phyloP scores from a whole-genome alignment of 768 basidiomycete species.

The Rhizopogon sp. region DNA sequence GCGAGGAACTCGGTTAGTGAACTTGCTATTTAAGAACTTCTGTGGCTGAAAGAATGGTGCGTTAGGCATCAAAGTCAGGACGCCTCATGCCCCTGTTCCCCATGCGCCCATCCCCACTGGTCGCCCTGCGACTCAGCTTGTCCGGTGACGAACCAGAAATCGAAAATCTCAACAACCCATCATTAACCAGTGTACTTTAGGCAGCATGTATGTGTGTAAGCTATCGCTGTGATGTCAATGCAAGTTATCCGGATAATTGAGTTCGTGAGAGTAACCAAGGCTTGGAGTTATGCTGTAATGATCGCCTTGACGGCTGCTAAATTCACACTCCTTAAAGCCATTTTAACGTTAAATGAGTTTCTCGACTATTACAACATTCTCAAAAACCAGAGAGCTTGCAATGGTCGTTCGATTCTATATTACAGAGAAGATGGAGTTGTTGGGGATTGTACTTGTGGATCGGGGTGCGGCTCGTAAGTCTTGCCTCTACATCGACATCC shows the following conservation, averaged over 20 bases:
- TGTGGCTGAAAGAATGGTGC: slow-evolving; percentile 4
- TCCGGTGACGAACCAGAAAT: slow-evolving; percentile 4
- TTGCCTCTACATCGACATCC: slow-evolving; percentile 52
- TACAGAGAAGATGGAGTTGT: background rate
- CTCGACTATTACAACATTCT: background rate
- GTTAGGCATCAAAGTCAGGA: slow-evolving; percentile 54
- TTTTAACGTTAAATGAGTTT: background rate
- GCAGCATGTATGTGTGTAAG: background rate
- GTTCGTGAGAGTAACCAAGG: background rate
- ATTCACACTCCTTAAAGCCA: too few species aligned
- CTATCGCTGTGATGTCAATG: background rate
- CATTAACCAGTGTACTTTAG: background rate
- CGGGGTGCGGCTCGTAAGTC: background rate
- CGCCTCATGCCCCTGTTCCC: slow-evolving; percentile 64
- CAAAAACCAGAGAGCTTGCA: background rate
- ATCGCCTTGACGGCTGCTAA: too few species aligned
- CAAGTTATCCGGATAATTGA: background rate
- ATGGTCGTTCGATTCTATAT: background rate
- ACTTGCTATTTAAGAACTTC: background rate
- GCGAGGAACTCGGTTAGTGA: slow-evolving; percentile 55
- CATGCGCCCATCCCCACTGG: slow-evolving; percentile 59
- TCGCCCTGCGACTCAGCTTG: slow-evolving; percentile 40
- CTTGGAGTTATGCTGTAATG: background rate
- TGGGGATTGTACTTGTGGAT: background rate
- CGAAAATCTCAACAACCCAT: background rate